Evolutionary conservation across 768 basidiomycete species (phyloP).

Genomic region (Lactarius hatsudake): DNA sequence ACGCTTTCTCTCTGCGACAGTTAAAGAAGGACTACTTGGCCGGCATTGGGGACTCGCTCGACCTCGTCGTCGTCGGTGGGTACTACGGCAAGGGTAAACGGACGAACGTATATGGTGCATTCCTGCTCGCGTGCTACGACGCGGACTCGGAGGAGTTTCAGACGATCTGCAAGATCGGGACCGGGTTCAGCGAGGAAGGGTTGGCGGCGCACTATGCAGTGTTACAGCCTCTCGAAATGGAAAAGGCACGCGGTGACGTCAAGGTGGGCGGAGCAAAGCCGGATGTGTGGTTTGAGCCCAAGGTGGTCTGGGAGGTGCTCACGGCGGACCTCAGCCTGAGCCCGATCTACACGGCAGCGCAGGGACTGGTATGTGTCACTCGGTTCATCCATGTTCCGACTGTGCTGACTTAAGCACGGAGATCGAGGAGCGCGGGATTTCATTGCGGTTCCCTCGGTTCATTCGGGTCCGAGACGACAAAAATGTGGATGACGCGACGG

Average conservation of each 20-base stretch:
- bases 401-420: conserved; percentile 32
- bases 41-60: conserved; percentile 95
- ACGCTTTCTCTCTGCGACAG: conserved; percentile 41
- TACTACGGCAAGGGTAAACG: conserved; percentile 99
- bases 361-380: conserved; percentile 66
- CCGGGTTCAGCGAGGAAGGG: conserved; percentile 93
- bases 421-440: conserved; percentile 90
- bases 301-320: conserved; percentile 96
- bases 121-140: conserved; percentile 96
- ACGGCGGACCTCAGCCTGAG: conserved; percentile 96
- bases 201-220: conserved; percentile 77
- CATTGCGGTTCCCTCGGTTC: conserved; percentile 94
- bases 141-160: conserved; percentile 92
- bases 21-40: conserved; percentile 98
- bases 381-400: conserved; percentile 1
- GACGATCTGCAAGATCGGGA: conserved; percentile 98
- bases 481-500: conserved; percentile 85
- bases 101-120: conserved; percentile 96
- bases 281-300: conserved; percentile 97
- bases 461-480: conserved; percentile 93
- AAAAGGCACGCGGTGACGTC: conserved; percentile 73
- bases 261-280: conserved; percentile 93
- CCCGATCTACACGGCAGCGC: conserved; percentile 93
- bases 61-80: conserved; percentile 95
- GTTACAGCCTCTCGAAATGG: conserved; percentile 73